Base-by-base conservation (phyloP, 768 basidiomycete genomes). In the Podaxis pistillaris region DNA sequence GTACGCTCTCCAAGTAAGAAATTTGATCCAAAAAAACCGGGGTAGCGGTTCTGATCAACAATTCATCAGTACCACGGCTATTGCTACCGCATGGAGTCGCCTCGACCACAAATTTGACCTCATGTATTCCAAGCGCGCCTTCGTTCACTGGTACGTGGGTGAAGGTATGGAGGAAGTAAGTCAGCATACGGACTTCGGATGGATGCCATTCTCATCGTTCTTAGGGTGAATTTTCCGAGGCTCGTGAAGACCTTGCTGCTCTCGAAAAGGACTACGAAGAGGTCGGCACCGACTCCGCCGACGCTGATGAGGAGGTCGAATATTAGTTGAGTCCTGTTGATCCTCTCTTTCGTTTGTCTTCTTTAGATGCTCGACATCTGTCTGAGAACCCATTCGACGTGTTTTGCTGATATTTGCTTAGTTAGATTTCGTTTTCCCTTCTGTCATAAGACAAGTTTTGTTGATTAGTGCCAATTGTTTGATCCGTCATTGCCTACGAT, bases 211-310 rank as follows among this genome's bases (percentile, higher is more conserved):
- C 44, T 46, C 17, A 22, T 5, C 59, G 8, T 56, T 28, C 53
- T 19, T 59, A 86, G 85, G 96, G 96, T 74, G 96, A 99, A 80
- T 98, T 98, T 81, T 96, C 94, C 19, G 96, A 98, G 81, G 96
- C 96, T 19, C 91, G 96, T 64, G 97, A 99, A 79, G 96, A 99
- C 75, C 89, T 99, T 62, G 97, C 96, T n/a, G 96, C 96, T n/a
- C 87, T 99, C 60, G 96, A 98, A 83, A 97, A 94, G 76, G 94
- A 94, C 68, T 95, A 94, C 69, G 93, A 94, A 74, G 93, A 97
- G 74, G 94, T 84, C 70, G 83, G 80, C 65, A 79, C 76, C 33
- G 83, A 83, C 69, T 82, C 81, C 38, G 81, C 78, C 41, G 81
- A 83, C 63, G 79, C 71, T 28, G 83, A 81, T 63, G 79, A 81